phyloP scores from a whole-genome alignment of 495 filamentous ascomycete genomes.

The Penicillium canariense region DNA sequence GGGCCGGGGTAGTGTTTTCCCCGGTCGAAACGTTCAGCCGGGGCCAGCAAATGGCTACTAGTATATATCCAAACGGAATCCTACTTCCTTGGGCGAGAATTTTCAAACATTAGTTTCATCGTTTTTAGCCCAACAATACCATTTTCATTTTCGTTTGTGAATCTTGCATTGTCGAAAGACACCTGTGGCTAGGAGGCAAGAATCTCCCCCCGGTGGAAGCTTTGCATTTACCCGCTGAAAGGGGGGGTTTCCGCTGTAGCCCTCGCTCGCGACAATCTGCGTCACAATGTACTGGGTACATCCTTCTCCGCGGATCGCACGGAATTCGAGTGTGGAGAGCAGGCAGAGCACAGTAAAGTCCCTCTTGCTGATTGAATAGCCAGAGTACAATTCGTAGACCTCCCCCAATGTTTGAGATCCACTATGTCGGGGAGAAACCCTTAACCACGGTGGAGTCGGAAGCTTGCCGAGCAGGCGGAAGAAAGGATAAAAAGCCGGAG shows the following conservation, averaged over 20 bases:
- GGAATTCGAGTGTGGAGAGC: slow-evolving; percentile 16
- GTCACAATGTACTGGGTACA: slow-evolving; percentile 7
- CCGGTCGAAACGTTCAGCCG: slow-evolving; percentile 32
- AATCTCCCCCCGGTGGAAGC: background rate
- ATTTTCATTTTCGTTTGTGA: too few relatives aligned
- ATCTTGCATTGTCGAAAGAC: background rate
- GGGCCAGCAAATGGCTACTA: slow-evolving; percentile 12
- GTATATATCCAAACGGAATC: slow-evolving; percentile 27
- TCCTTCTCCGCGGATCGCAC: slow-evolving; percentile 15
- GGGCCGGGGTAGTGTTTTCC: slow-evolving; percentile 40
- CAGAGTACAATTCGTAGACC: slow-evolving; percentile 2
- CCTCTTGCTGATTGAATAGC: slow-evolving; percentile 11
- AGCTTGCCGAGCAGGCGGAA: slow-evolving; percentile 11
- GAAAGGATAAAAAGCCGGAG: background rate
- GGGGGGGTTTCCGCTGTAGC: too few relatives aligned
- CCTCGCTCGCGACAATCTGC: slow-evolving; percentile 15
- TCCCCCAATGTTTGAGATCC: background rate
- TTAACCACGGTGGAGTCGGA: slow-evolving; percentile 23
- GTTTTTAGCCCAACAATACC: background rate
- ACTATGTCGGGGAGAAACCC: slow-evolving; percentile 19
- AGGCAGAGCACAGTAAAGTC: slow-evolving; percentile 1
- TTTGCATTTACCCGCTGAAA: slow-evolving; percentile 16
- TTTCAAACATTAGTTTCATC: background rate
- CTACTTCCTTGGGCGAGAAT: slow-evolving; percentile 10
- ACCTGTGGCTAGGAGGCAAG: background rate